Percentiles rank a stretch among this genome's conserved stretches.
phyloP scores from a whole-genome alignment of 352 stramenopile species.

The Phytophthora sojae region DNA sequence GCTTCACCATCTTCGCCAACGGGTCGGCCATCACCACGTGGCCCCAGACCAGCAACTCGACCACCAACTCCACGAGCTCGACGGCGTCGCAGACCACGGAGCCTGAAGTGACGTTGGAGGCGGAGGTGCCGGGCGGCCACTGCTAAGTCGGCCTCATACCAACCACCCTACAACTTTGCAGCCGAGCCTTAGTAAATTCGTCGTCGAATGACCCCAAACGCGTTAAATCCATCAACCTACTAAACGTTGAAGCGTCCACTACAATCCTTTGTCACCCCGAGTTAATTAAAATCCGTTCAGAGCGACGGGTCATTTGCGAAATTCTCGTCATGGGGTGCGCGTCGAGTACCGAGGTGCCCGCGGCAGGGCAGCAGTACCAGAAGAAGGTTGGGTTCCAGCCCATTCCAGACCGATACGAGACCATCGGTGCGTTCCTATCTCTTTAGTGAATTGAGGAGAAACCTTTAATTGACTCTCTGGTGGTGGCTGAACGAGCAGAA shows the following conservation, averaged over 20 bases:
- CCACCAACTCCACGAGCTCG: conserved; percentile 15
- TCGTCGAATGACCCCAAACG: not conserved
- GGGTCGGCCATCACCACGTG: conserved; percentile 44
- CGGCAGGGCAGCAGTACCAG: not conserved
- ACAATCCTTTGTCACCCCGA: conserved; percentile 3
- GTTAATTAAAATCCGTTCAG: conserved; percentile 17
- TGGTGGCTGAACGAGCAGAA: conserved; percentile 21
- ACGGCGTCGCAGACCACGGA: conserved; percentile 5
- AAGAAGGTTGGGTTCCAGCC: conserved; percentile 39
- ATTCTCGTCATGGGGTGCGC: conserved; percentile 36
- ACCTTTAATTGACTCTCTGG: not conserved
- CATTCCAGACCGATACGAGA: conserved; percentile 71
- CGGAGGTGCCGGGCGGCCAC: conserved; percentile 6
- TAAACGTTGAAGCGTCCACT: conserved; percentile 16
- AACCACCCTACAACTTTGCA: not conserved
- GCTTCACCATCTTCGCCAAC: conserved; percentile 59
- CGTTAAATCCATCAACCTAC: not conserved
- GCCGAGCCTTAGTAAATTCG: not conserved
- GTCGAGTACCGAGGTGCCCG: conserved; percentile 22
- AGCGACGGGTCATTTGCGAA: conserved; percentile 18
- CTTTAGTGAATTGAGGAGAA: not conserved
- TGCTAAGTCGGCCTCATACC: conserved; percentile 20
- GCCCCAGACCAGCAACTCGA: conserved; percentile 38
- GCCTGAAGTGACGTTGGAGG: conserved; percentile 6
- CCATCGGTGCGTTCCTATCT: conserved; percentile 41